Evolutionary conservation across 2,329 filamentous ascomycete species (phyloP), one percentile per base, ranked within the genome.

Genomic region (Penicillium verrucosum): DNA sequence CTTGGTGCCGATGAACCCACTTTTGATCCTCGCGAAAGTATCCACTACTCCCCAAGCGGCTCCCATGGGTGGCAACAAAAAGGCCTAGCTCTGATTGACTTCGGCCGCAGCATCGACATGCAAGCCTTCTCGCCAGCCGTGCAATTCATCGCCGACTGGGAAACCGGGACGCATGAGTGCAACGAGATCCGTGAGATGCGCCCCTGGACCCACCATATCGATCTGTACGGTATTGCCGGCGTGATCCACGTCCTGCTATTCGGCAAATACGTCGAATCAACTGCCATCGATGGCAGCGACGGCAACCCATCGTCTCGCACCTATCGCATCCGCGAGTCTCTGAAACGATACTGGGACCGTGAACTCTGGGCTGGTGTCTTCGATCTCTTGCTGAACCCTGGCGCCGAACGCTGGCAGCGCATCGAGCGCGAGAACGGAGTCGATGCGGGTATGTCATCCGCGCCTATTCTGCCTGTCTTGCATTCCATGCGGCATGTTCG

Each of bases 261-360:
- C 70, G 93, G 94, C 10, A 92, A 90, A 69, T 97, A 97, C 75
- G 94, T 99, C 67, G 90, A 96, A 70, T 95, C 91, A 0, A 72
- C 82, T 1, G 79, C 70, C 2, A 64, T 69, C 1, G 57, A 53
- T 14, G 63, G 64, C 42, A 51, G 60, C 10, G 58, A 58, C 4
- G 55, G 21, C 1, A 51, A 47, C 30, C 30, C 56, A 16, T 51
- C 54, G 25, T 36, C 51, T 8, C 48, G 89, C 69, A 86, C 82
- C 46, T 97, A 96, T 77, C 85, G 83, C 61, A 86, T 97, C 63
- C 84, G 88, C 50, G 93, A 97, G 75, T 84, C 80, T 14, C 77
- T 97, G 59, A 99, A 99, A 79, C 78, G 94, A 43, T 99, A 99
- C 76, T 99, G 94, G 94, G 92, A 97, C 79, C 89, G 87, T 47